These are phyloP conservation scores for Rhodotorula diobovata DNA, from an alignment of 768 basidiomycete species.

Conservation along the genomic window DNA sequence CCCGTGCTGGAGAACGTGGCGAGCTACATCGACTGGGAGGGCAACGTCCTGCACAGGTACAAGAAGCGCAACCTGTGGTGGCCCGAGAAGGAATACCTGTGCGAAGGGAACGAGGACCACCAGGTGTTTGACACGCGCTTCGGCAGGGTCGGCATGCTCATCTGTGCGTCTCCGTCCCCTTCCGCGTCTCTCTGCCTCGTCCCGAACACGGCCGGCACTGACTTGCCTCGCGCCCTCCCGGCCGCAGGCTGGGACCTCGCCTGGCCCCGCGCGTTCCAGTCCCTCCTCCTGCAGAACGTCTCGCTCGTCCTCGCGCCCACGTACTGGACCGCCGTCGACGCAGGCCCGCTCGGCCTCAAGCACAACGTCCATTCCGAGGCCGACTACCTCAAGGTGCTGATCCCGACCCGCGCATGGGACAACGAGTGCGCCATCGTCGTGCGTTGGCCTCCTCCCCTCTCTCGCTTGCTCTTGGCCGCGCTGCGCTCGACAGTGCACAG, in stretches of 20 bases:
- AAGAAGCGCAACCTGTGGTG: conserved; percentile 14
- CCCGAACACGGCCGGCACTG: too few relatives aligned
- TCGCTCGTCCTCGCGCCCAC: conserved; percentile 34
- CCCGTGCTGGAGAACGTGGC: conserved; percentile 38
- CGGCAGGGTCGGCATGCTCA: conserved; percentile 33
- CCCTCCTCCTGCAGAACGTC: conserved; percentile 12
- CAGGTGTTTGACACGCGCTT: conserved; percentile 40
- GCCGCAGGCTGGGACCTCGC: conserved; percentile 31
- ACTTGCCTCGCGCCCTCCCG: too few relatives aligned
- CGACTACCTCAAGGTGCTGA: conserved; percentile 33
- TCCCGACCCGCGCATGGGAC: conserved; percentile 39
- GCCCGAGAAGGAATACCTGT: conserved; percentile 40
- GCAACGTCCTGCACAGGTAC: conserved; percentile 34
- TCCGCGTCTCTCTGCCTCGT: too few relatives aligned
- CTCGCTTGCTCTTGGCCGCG: too few relatives aligned
- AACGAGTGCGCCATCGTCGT: conserved; percentile 38
- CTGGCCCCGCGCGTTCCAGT: conserved; percentile 5
- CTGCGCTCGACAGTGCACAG: too few relatives aligned
- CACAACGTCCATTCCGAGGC: conserved; percentile 32
- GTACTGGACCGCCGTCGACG: conserved; percentile 38
- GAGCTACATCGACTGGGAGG: conserved; percentile 36
- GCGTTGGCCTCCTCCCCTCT: background rate
- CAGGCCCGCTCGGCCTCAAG: conserved; percentile 6
- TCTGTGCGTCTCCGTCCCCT: conserved; percentile 23
- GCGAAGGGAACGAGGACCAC: conserved; percentile 31